Conservation (phyloP, 768 basidiomycete species). For the Clitopilus hobsonii region DNA sequence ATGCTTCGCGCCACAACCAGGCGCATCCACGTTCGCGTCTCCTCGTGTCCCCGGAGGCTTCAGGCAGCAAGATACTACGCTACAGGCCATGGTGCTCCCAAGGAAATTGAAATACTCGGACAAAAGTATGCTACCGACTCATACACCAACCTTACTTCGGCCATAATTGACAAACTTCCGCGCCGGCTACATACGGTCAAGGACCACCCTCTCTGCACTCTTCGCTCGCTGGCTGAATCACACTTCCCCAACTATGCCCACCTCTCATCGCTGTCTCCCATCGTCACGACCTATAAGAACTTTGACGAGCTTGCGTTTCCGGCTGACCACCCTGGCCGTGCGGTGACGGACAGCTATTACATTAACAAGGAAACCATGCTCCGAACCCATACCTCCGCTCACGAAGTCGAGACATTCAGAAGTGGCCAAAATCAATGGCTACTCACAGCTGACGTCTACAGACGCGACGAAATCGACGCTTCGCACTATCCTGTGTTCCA, state of each 20-base stretch:
- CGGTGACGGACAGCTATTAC: constrained; percentile 92
- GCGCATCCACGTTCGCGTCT: constrained; percentile 1
- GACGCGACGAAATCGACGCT: constrained; percentile 96
- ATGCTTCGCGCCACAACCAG: constrained; percentile 1
- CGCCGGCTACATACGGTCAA: constrained; percentile 71
- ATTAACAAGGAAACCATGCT: constrained; percentile 88
- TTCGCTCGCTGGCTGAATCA: constrained; percentile 77
- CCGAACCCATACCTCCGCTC: constrained; percentile 96
- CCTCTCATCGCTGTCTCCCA: constrained; percentile 74
- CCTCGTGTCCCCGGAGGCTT: neutral
- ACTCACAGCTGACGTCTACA: constrained; percentile 93
- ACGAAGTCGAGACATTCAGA: constrained; percentile 90
- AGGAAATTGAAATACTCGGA: constrained; percentile 56
- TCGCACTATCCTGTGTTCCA: constrained; percentile 98
- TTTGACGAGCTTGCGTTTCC: constrained; percentile 98
- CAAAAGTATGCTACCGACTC: constrained; percentile 69
- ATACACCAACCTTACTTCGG: constrained; percentile 79
- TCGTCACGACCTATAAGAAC: constrained; percentile 88
- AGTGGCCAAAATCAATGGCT: constrained; percentile 80
- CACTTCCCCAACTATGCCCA: constrained; percentile 76
- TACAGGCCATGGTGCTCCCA: constrained; percentile 5
- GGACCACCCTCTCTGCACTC: constrained; percentile 81
- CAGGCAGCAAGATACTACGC: constrained; percentile 9
- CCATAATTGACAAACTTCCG: constrained; percentile 79
- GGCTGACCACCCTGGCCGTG: constrained; percentile 86